Evolutionary conservation across 2,329 filamentous ascomycete species (phyloP), one percentile per base, ranked within the genome.

Genomic region (Sordariomycetes sp.): DNA sequence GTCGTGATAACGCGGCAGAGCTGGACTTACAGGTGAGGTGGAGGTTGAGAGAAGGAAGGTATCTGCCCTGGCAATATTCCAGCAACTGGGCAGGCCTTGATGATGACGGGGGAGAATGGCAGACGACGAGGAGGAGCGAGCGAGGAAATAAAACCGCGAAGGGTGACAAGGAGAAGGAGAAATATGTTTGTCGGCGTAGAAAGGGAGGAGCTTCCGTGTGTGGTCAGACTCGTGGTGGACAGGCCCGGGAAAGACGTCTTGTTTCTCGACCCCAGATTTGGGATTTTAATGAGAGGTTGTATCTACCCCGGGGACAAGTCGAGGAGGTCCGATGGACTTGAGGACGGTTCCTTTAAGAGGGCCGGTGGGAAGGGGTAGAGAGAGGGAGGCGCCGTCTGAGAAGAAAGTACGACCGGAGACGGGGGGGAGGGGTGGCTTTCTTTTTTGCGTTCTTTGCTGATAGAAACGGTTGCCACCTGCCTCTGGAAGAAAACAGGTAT

Each of bases 41-140:
- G 22, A 50, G 45, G 22, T 50, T 50, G 28, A 32, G 28, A 32
- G 28, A 50, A 7, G 50, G 35, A 55, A 52, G n/a, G 35, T 28
- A 25, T 50, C 55, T 42, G 48, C 45, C 56, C 51, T 54, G 57
- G 57, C 57, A 34, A 55, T 55, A 58, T 58, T 58, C 57, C 57
- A 58, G 57, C 57, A 58, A 55, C 57, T 55, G 20, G 20, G 45
- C 45, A 50, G 45, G 22, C 45, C 45, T 50, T 50, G 45, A 24
- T 7, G n/a, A 32, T 8, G 28, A 8, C 8, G 28, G 3, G n/a
- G 28, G 28, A 24, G 51, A 39, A n/a, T 39, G 50, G 25, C 3
- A 51, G 13, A 15, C 35, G n/a, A 25, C 4, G 56, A 50, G 35
- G 10, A 54, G 52, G 52, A 34, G 51, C 22, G 36, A 48, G 10